Percentiles rank a stretch among this genome's conserved stretches.
phyloP scores from a whole-genome alignment of 1,139 yeast species.

The Geotrichum histeridarum region DNA sequence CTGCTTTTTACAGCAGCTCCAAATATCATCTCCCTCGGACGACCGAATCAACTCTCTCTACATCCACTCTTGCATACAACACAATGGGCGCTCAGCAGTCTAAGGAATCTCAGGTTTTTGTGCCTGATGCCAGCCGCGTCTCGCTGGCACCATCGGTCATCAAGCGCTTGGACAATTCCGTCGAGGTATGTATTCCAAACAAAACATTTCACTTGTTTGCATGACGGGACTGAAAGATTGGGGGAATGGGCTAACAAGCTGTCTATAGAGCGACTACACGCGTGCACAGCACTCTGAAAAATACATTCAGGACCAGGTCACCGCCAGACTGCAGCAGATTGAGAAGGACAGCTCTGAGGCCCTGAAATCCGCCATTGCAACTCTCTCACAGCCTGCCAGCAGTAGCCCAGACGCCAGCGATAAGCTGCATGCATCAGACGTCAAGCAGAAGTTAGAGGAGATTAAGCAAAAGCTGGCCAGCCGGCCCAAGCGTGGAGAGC shows the following conservation, averaged over 20 bases:
- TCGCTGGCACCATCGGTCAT: slow-evolving; percentile 67
- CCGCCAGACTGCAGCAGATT: slow-evolving; percentile 57
- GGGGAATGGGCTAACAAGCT: background rate
- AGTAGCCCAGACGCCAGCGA: slow-evolving; percentile 24
- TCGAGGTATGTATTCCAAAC: slow-evolving; percentile 44
- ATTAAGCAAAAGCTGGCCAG: slow-evolving; percentile 40
- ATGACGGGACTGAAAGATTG: background rate
- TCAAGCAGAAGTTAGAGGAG: slow-evolving; percentile 42
- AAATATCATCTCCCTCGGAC: background rate
- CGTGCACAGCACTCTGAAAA: slow-evolving; percentile 75
- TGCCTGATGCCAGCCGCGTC: slow-evolving; percentile 60
- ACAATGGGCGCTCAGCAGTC: slow-evolving; percentile 21
- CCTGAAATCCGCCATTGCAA: slow-evolving; percentile 44
- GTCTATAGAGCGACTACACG: slow-evolving; percentile 63
- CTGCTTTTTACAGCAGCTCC: background rate
- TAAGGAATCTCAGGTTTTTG: slow-evolving; percentile 29
- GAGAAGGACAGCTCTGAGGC: slow-evolving; percentile 55
- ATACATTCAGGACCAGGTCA: slow-evolving; percentile 71
- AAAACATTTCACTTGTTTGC: too few species aligned
- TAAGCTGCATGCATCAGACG: slow-evolving; percentile 25
- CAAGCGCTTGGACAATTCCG: slow-evolving; percentile 63
- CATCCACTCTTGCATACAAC: background rate
- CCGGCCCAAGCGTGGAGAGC: slow-evolving; percentile 38
- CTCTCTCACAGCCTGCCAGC: slow-evolving; percentile 28
- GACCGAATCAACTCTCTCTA: background rate